Evolutionary conservation across 2,329 filamentous ascomycete genomes (phyloP).

Genomic region (Scedosporium minutisporum): DNA sequence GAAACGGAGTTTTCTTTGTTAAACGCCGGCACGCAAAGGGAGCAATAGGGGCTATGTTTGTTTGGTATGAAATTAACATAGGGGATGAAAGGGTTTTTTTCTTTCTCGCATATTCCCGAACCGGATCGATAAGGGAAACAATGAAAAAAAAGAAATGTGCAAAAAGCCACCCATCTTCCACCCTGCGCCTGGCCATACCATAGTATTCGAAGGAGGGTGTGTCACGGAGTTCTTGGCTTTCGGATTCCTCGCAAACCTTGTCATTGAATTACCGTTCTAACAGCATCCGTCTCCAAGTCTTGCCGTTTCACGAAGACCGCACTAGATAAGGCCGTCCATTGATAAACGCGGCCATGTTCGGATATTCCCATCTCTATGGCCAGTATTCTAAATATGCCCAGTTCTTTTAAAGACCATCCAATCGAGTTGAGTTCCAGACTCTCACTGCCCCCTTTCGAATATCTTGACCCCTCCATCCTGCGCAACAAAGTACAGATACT

Average conservation of each 20-base stretch:
- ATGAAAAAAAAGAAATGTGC: constrained; percentile 8
- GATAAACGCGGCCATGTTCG: too few relatives aligned
- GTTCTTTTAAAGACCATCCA: too few relatives aligned
- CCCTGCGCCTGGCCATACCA: too few relatives aligned
- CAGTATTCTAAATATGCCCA: too few relatives aligned
- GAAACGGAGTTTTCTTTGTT: constrained; percentile 1
- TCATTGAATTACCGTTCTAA: neutral
- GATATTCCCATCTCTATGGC: neutral
- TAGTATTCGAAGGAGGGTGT: too few relatives aligned
- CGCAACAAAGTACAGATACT: constrained; percentile 72
- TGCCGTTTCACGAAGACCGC: too few relatives aligned
- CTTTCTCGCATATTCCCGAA: neutral
- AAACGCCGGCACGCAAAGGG: constrained; percentile 1
- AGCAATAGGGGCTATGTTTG: constrained; percentile 1
- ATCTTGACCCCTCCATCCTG: constrained; percentile 72
- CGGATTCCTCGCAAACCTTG: neutral
- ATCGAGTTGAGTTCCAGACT: neutral
- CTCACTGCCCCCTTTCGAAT: constrained; percentile 61
- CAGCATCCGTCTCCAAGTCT: neutral
- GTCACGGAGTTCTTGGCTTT: too few relatives aligned
- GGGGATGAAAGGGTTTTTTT: constrained; percentile 1
- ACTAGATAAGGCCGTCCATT: too few relatives aligned
- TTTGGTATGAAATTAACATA: constrained; percentile 1
- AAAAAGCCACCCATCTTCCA: neutral
- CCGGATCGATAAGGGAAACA: neutral